Percentiles rank a stretch among this genome's conserved stretches.
Conservation (phyloP, 148 eudicot genomes). For the Rhododendron mucronatum region DNA sequence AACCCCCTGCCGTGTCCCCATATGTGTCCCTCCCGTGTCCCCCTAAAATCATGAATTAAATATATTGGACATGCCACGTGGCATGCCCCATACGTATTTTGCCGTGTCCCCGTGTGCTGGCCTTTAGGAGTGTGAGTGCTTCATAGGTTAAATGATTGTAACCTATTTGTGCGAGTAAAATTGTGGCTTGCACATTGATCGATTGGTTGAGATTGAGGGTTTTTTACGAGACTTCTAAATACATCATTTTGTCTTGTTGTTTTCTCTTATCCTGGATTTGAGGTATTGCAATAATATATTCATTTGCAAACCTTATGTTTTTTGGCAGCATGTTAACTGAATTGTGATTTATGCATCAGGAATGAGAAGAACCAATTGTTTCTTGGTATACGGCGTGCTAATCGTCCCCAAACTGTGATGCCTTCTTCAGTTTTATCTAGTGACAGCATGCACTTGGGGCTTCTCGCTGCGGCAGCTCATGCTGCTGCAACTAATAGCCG, state of each 20-base stretch:
- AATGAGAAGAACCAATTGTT: constrained; percentile 89
- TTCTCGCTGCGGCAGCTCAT: constrained; percentile 95
- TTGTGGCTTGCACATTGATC: neutral
- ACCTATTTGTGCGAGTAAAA: constrained; percentile 1
- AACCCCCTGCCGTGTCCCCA: too few relatives aligned
- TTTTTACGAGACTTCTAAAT: neutral
- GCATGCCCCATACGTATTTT: too few relatives aligned
- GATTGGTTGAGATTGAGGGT: neutral
- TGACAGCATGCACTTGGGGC: constrained; percentile 97
- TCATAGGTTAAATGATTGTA: neutral
- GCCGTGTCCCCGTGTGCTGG: too few relatives aligned
- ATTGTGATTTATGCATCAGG: constrained; percentile 31
- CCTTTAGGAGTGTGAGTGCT: too few relatives aligned
- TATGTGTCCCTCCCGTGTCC: too few relatives aligned
- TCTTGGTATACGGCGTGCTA: constrained; percentile 87
- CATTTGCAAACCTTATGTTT: neutral
- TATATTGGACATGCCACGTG: too few relatives aligned
- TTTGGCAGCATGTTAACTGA: neutral
- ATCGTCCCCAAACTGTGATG: constrained; percentile 84
- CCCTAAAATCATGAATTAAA: too few relatives aligned
- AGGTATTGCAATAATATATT: neutral
- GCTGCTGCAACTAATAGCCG: constrained; percentile 91
- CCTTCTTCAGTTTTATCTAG: constrained; percentile 95
- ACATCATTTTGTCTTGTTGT: neutral
- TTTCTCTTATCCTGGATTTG: neutral